Conservation (phyloP, 176 grass and related monocot species). For the Triticum timopheevii region DNA sequence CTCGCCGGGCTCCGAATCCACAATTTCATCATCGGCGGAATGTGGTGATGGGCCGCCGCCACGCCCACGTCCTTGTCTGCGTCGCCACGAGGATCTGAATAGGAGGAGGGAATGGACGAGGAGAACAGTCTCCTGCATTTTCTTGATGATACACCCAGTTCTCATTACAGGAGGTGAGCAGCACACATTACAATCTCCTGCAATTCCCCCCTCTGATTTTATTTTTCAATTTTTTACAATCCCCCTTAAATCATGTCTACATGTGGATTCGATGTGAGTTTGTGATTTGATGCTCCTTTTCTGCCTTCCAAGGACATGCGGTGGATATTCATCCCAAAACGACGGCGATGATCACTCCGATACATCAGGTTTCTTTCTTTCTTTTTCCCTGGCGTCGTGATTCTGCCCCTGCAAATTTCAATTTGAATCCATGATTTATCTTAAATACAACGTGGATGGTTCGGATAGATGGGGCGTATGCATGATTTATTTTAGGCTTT, state of each 20-base stretch:
- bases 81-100: neutral
- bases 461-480: neutral
- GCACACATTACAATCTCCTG: neutral
- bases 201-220: neutral
- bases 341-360: constrained; percentile 24
- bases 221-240: neutral
- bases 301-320: constrained; percentile 15
- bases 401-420: neutral
- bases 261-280: neutral
- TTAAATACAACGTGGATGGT: neutral
- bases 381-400: neutral
- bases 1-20: neutral
- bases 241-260: neutral
- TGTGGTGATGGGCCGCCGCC: constrained; percentile 40
- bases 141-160: constrained; percentile 44
- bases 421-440: neutral
- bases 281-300: neutral
- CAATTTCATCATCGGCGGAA: neutral
- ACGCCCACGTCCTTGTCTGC: neutral
- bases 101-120: constrained; percentile 28
- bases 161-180: constrained; percentile 40
- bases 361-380: constrained; percentile 33
- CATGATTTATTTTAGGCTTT: neutral
- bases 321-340: constrained; percentile 4
- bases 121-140: constrained; percentile 51